Evolutionary conservation across 2,329 filamentous ascomycete species (phyloP), one percentile per base, ranked within the genome.

Genomic region (Phoma sp.): DNA sequence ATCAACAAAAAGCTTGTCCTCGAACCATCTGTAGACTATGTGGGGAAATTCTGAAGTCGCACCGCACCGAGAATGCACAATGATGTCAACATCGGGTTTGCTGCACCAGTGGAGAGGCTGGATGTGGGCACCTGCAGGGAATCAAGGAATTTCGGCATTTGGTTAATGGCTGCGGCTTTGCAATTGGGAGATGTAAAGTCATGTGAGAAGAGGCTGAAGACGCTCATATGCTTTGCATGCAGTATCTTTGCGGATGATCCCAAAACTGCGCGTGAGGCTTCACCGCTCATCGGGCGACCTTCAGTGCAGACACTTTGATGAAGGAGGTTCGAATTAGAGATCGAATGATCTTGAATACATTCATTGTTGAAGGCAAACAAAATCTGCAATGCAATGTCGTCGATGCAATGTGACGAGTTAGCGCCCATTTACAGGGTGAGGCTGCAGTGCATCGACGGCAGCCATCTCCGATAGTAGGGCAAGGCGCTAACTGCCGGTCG

Each of bases 251-350:
- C 37, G 30, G 22, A 36, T 33, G 41, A 39, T 40, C 27, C 10
- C 13, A 25, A 29, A 18, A 18, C 18, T 18, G 18, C 18, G 18
- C 18, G 37, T 51, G 30, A 51, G 52, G 53, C 53, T 56, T 56
- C 53, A 56, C 53, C 53, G 53, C 53, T 35, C 40, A 43, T 51
- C 27, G 43, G 47, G 52, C 46, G 32, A 50, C 29, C 30, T 6
- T 29, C 2, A 9, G 27, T 29, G 27, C 9, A 9, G 27, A 29
- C 27, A 29, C 18, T 18, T 29, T 6, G 27, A 7, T 29, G 7
- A 24, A 22, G 43, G 38, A 47, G 18, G 18, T 35, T 41, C 35
- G 40, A 35, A 32, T 36, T 4, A 13, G 38, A 38, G 14, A 35
- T 39, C 29, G 24, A 47, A 38, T 32, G 38, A 24, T 38, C 13